Percentiles rank a stretch among this genome's conserved stretches.
Evolutionary conservation across 2,329 filamentous ascomycete genomes (phyloP).

Genomic region (Pseudogymnoascus sp.): DNA sequence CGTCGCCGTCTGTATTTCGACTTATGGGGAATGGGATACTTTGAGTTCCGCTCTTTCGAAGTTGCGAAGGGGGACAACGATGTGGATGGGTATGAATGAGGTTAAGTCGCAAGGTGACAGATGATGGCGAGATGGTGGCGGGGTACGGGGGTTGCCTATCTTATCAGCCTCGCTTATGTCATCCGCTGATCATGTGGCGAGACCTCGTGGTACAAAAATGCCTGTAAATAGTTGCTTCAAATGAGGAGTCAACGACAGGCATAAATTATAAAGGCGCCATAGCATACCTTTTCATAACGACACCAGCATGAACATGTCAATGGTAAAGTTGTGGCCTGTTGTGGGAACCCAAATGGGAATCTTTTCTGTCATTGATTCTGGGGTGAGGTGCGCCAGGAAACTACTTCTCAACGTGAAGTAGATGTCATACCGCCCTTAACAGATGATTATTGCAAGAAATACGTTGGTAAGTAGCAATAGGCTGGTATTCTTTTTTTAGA

Average conservation of each 20-base stretch:
- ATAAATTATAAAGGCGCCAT: not conserved
- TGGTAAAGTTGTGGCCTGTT: not conserved
- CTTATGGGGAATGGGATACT: too few species aligned
- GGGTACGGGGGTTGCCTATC: not conserved
- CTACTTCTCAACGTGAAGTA: not conserved
- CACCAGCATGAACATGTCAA: not conserved
- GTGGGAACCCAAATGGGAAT: not conserved
- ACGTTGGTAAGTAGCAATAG: not conserved
- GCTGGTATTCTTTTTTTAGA: not conserved
- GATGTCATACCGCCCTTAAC: not conserved
- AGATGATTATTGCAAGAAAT: not conserved
- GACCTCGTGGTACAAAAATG: not conserved
- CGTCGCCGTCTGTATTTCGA: too few species aligned
- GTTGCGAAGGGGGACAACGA: not conserved
- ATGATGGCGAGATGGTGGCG: not conserved
- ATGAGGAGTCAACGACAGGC: not conserved
- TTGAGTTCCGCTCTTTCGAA: not conserved
- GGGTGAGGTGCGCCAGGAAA: not conserved
- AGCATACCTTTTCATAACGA: not conserved
- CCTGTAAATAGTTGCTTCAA: not conserved
- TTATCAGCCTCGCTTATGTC: slow-evolving; percentile 9
- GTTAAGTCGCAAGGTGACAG: not conserved
- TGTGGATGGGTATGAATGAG: not conserved
- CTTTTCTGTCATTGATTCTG: not conserved
- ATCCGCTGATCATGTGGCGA: not conserved